phyloP scores from a whole-genome alignment of 176 grass and related monocot genomes.

The Carex myosuroides region DNA sequence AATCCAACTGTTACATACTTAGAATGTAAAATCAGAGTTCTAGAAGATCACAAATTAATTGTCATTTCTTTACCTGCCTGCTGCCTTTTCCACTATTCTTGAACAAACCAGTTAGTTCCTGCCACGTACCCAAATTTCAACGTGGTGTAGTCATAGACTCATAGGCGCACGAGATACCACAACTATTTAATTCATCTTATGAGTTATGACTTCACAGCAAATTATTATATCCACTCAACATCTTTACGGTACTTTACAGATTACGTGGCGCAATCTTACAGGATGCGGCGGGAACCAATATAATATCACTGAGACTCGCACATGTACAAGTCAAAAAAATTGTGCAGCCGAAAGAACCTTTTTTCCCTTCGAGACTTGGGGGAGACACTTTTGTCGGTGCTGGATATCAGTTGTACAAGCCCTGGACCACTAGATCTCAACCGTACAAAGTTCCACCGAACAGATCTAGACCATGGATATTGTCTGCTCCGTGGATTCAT shows the following conservation, averaged over 20 bases:
- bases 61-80: background rate
- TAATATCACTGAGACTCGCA: background rate
- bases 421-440: background rate
- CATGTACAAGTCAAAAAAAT: background rate
- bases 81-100: background rate
- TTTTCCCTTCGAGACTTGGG: too few relatives aligned
- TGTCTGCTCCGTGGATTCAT: background rate
- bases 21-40: background rate
- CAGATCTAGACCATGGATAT: background rate
- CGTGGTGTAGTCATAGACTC: background rate
- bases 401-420: background rate
- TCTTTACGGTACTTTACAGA: background rate
- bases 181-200: background rate
- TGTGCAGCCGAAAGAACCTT: background rate
- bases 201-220: background rate
- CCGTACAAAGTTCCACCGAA: background rate
- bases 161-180: background rate
- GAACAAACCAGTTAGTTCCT: background rate
- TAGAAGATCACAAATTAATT: background rate
- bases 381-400: background rate
- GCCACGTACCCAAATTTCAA: slow-evolving; percentile 8
- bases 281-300: background rate
- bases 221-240: background rate
- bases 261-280: background rate
- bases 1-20: background rate